Percentiles rank a stretch among this genome's conserved stretches.
Evolutionary conservation across 2,329 filamentous ascomycete genomes (phyloP).

Genomic region (Westerdykella ornata): DNA sequence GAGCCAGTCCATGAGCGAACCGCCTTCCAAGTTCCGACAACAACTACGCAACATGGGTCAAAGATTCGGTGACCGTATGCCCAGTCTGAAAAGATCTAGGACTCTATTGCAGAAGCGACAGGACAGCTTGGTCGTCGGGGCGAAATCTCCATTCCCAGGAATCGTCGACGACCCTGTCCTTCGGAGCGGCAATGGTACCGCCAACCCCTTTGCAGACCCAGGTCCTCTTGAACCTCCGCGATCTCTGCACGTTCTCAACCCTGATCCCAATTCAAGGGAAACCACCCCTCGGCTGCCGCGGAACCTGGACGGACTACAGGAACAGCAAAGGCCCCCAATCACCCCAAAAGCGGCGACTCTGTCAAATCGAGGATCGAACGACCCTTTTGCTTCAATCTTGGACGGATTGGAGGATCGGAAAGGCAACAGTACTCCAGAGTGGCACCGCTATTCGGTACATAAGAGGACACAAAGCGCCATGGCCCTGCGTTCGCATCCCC

Average conservation of each 20-base stretch:
- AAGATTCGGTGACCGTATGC: constrained; percentile 24
- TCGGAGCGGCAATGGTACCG: constrained; percentile 15
- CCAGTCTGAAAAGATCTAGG: constrained; percentile 28
- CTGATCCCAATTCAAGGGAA: constrained; percentile 13
- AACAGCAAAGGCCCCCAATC: constrained; percentile 17
- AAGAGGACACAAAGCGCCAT: constrained; percentile 27
- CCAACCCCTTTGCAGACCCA: constrained; percentile 26
- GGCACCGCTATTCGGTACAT: constrained; percentile 20
- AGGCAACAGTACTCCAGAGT: constrained; percentile 20
- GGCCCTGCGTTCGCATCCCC: constrained; percentile 25
- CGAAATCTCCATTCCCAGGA: constrained; percentile 21
- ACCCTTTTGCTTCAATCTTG: constrained; percentile 28
- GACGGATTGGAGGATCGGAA: constrained; percentile 19
- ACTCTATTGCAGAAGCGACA: constrained; percentile 27
- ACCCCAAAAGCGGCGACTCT: constrained; percentile 24
- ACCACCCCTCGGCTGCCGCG: constrained; percentile 2
- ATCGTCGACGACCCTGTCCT: constrained; percentile 22
- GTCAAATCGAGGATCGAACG: constrained; percentile 15
- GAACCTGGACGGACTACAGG: constrained; percentile 8
- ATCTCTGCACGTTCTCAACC: constrained; percentile 21
- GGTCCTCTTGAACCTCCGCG: constrained; percentile 13
- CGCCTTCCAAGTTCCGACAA: constrained; percentile 18
- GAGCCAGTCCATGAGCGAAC: constrained; percentile 25
- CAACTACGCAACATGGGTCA: constrained; percentile 11
- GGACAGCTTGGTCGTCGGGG: constrained; percentile 20